These are phyloP conservation scores for Hanseniaspora singularis DNA, from an alignment of 805 yeast species.

Conservation along the genomic window DNA sequence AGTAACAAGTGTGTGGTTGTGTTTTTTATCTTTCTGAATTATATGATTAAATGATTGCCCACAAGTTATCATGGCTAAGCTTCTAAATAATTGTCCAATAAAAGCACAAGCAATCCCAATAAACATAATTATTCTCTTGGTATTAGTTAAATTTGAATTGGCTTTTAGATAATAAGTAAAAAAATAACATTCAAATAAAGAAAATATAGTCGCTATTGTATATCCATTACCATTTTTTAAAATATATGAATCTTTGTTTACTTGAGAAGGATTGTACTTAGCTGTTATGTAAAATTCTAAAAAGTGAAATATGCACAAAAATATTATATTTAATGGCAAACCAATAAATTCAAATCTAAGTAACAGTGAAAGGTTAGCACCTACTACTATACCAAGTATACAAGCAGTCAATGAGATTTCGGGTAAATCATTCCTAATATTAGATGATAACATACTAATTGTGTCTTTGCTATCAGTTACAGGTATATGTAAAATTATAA, in stretches of 20 bases:
- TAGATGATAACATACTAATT: slow-evolving; percentile 21
- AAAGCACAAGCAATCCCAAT: slow-evolving; percentile 41
- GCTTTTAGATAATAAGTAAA: slow-evolving; percentile 35
- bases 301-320: slow-evolving; percentile 58
- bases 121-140: slow-evolving; percentile 19
- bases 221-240: slow-evolving; percentile 53
- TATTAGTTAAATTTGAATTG: slow-evolving; percentile 22
- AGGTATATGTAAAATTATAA: background rate
- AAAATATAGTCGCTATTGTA: slow-evolving; percentile 42
- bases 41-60: slow-evolving; percentile 76
- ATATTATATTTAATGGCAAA: slow-evolving; percentile 38
- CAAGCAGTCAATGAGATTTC: slow-evolving; percentile 36
- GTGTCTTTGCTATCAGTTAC: background rate
- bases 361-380: slow-evolving; percentile 29
- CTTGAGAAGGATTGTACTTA: slow-evolving; percentile 50
- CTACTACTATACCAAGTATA: slow-evolving; percentile 34
- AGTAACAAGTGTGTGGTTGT: slow-evolving; percentile 58
- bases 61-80: slow-evolving; percentile 79
- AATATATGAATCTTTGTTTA: slow-evolving; percentile 58
- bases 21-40: slow-evolving; percentile 41
- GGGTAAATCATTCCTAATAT: slow-evolving; percentile 34
- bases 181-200: slow-evolving; percentile 39
- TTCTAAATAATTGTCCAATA: slow-evolving; percentile 56
- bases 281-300: slow-evolving; percentile 77
- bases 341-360: slow-evolving; percentile 27